Conservation (phyloP, 164 flowering plant genomes). For the Aristolochia californica region DNA sequence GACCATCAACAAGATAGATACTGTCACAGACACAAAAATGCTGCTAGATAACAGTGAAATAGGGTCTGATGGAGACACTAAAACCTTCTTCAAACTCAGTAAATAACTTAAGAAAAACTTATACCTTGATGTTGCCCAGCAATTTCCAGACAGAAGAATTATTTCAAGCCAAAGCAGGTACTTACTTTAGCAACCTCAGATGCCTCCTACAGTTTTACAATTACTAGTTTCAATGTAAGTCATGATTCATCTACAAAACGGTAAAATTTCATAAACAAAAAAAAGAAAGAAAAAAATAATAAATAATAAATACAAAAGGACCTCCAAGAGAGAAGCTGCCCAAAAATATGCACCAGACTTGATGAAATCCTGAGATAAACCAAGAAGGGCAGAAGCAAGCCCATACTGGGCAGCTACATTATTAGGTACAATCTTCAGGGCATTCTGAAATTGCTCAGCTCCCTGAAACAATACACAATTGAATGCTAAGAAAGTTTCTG, state of each 20-base stretch:
- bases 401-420: slow-evolving; percentile 69
- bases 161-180: slow-evolving; percentile 31
- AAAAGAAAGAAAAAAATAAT: too few species aligned
- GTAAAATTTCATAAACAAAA: too few species aligned
- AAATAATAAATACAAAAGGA: too few species aligned
- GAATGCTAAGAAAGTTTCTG: background rate
- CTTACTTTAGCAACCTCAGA: slow-evolving; percentile 27
- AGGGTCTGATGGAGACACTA: too few species aligned
- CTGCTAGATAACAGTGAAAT: too few species aligned
- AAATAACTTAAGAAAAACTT: too few species aligned
- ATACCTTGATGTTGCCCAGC: slow-evolving; percentile 62
- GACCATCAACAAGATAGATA: too few species aligned
- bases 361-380: slow-evolving; percentile 64
- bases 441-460: slow-evolving; percentile 65
- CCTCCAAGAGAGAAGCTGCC: slow-evolving; percentile 83
- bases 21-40: too few species aligned
- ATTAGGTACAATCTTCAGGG: slow-evolving; percentile 52
- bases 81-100: too few species aligned
- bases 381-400: slow-evolving; percentile 78
- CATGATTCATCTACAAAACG: too few species aligned
- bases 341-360: slow-evolving; percentile 69
- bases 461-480: slow-evolving; percentile 36
- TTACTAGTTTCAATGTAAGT: background rate
- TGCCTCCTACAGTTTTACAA: slow-evolving; percentile 46
- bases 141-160: slow-evolving; percentile 55